Base-by-base conservation (phyloP, 2,329 filamentous ascomycete genomes). In the Penicillium sp. region DNA sequence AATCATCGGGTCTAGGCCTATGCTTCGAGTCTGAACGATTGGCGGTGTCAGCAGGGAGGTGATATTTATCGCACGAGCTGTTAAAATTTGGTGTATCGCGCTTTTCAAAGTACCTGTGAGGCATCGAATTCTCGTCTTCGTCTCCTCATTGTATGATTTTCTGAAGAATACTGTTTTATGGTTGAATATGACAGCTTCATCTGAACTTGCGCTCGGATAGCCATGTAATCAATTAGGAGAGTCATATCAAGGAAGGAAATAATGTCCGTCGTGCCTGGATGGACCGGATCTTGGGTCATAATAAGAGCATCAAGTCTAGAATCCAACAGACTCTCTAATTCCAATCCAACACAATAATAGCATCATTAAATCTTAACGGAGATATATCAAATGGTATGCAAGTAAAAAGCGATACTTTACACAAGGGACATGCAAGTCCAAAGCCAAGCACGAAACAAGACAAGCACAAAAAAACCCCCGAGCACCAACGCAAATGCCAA, bases 401-500 rank as follows among this genome's bases (percentile, higher is more conserved):
- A 40, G 15, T 40, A n/a, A n/a, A 10, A 40, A n/a, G 17, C 37
- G 37, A 40, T 44, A 44, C 40, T 44, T 30, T 49, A 49, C 45
- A 49, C 45, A 6, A 30, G 17, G 15, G 42, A 45, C 19, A 45
- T 45, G 42, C 17, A 22, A 51, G 30, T 33, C 28, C 30, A 13
- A 33, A 49, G 13, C 13, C 26, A 15, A 28, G 10, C 49, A 33
- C 28, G 8, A 17, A 51, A 22, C 47, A 50, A 3, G 19, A 24
- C 12, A 50, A 50, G 28, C 47, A 22, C 26, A 4, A 22, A 35
- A 44, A 19, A 38, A 56, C 30, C 30, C 26, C 17, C 30, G n/a
- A 54, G 58, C 50, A 37, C 26, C 49, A 35, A 30, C 47, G n/a
- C 7, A 35, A 30, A 38, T 45, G 15, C 45, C n/a, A 42, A 47